phyloP scores from a whole-genome alignment of 345 rosid genomes.

The Linum trigynum region DNA sequence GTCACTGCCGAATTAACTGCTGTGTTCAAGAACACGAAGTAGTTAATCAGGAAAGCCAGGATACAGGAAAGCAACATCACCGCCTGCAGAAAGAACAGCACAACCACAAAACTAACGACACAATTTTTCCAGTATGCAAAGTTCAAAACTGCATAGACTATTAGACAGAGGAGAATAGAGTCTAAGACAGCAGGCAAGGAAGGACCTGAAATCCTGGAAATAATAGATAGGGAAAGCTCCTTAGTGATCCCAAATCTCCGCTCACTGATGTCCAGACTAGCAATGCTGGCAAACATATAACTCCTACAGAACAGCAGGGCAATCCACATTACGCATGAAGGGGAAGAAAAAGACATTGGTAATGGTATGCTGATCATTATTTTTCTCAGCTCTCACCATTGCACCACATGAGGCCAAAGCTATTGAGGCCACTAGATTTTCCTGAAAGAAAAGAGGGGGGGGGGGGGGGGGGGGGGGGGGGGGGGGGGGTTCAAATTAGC shows the following conservation, averaged over 20 bases:
- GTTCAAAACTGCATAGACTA: no score
- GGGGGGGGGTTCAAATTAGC: background rate
- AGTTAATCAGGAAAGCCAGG: constrained; percentile 21
- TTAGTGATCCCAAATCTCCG: constrained; percentile 19
- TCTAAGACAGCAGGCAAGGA: background rate
- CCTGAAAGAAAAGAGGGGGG: constrained; percentile 12
- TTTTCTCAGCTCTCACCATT: constrained; percentile 14
- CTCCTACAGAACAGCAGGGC: constrained; percentile 10
- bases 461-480: background rate
- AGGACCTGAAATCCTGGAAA: constrained; percentile 27
- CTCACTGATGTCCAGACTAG: constrained; percentile 19
- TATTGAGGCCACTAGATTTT: constrained; percentile 25
- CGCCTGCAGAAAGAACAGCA: constrained; percentile 10
- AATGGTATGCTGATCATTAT: background rate
- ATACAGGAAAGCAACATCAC: constrained; percentile 22
- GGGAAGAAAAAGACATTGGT: background rate
- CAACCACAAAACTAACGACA: background rate
- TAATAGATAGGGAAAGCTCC: constrained; percentile 19
- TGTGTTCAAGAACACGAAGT: constrained; percentile 22
- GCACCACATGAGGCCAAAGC: constrained; percentile 31
- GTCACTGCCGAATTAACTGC: constrained; percentile 23
- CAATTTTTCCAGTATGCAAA: no score
- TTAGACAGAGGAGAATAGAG: background rate
- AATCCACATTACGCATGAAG: background rate
- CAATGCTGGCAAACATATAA: constrained; percentile 20